phyloP scores from a whole-genome alignment of 371 early-diverging fungal species.

The Scutellospora calospora region DNA sequence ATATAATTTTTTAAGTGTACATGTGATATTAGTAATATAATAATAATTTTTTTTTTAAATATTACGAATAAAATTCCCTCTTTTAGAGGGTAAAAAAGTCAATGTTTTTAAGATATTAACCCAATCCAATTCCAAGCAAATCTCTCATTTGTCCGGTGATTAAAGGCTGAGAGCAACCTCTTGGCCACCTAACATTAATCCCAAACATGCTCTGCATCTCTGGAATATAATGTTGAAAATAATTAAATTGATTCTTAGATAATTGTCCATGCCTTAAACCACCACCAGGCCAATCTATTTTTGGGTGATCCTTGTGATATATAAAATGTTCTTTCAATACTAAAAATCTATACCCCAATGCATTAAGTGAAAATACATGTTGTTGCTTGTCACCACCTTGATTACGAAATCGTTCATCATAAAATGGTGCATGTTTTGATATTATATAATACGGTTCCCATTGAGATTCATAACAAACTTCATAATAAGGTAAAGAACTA shows the following conservation, averaged over 20 bases:
- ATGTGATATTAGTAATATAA: too few species aligned
- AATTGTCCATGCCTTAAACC: slow-evolving; percentile 62
- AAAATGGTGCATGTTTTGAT: slow-evolving; percentile 57
- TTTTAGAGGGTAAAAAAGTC: too few species aligned
- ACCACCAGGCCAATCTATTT: slow-evolving; percentile 64
- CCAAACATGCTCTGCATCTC: slow-evolving; percentile 64
- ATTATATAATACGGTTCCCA: slow-evolving; percentile 78
- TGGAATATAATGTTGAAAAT: slow-evolving; percentile 62
- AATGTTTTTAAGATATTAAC: too few species aligned
- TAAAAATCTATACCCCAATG: slow-evolving; percentile 62
- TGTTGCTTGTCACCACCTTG: slow-evolving; percentile 77
- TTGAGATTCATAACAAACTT: slow-evolving; percentile 74
- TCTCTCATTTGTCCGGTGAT: slow-evolving; percentile 43
- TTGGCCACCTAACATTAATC: slow-evolving; percentile 62
- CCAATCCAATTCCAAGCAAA: slow-evolving; percentile 22
- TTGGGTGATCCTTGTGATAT: slow-evolving; percentile 67
- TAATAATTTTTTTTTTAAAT: too few species aligned
- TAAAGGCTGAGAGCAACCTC: slow-evolving; percentile 57
- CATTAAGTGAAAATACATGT: slow-evolving; percentile 68
- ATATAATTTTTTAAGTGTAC: too few species aligned
- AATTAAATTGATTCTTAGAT: slow-evolving; percentile 55
- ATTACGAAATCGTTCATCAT: slow-evolving; percentile 69
- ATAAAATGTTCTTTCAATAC: slow-evolving; percentile 64
- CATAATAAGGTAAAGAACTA: slow-evolving; percentile 54
- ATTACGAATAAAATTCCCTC: too few species aligned